These are phyloP conservation scores for Acanthamoeba lenticulata DNA, from an alignment of 208 protist genomes.

Conservation along the genomic window DNA sequence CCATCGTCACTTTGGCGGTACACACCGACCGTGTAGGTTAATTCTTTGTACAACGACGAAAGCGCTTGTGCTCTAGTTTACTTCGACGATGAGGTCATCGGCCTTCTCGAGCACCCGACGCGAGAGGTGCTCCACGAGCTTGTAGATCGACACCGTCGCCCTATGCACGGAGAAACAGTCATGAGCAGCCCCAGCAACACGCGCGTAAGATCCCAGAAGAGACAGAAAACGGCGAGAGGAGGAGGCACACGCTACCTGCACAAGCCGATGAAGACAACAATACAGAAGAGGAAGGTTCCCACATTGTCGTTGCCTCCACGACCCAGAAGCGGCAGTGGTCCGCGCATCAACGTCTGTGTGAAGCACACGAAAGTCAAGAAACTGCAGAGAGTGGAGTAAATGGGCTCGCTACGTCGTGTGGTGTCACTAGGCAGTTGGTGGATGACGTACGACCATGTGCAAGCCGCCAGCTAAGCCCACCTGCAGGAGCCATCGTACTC, in stretches of 20 bases:
- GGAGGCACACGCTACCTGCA: not conserved
- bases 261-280: not conserved
- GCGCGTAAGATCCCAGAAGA: not conserved
- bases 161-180: no score
- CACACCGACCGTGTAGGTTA: no score
- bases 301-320: not conserved
- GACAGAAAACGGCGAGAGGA: not conserved
- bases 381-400: not conserved
- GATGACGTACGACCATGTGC: not conserved
- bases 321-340: not conserved
- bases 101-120: not conserved
- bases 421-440: not conserved
- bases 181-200: no score
- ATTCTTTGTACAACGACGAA: no score
- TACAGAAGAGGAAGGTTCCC: not conserved
- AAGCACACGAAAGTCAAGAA: not conserved
- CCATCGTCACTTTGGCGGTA: no score
- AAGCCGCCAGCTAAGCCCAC: not conserved
- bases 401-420: not conserved
- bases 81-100: not conserved
- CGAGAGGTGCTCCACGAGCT: not conserved
- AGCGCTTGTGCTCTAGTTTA: not conserved
- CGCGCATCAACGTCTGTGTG: not conserved
- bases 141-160: not conserved
- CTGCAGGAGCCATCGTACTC: no score